phyloP scores from a whole-genome alignment of 768 basidiomycete species.

The Suillus sp. region DNA sequence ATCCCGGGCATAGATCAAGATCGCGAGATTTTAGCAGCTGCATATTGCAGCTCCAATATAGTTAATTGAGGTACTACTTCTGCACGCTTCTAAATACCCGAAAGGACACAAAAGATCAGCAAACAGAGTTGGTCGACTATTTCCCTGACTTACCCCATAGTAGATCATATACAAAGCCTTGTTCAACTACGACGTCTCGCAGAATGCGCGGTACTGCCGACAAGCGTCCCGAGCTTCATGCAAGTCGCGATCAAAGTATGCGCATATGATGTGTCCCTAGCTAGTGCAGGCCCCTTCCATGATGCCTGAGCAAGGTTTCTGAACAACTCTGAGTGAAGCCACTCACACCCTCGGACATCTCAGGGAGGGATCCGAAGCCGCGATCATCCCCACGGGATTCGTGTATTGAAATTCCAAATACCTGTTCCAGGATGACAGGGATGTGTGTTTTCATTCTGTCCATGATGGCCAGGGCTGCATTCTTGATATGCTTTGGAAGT shows the following conservation, averaged over 20 bases:
- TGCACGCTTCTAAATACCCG: conserved; percentile 97
- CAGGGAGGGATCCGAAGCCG: conserved; percentile 89
- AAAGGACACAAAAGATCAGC: not conserved
- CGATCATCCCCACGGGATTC: conserved; percentile 97
- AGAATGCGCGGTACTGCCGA: conserved; percentile 79
- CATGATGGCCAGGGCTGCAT: conserved; percentile 86
- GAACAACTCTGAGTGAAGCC: not conserved
- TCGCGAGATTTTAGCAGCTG: conserved; percentile 84
- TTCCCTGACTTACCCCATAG: conserved; percentile 67
- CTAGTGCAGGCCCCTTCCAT: conserved; percentile 84
- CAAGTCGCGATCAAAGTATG: conserved; percentile 94
- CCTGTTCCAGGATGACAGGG: conserved; percentile 83
- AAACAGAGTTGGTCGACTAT: conserved; percentile 8
- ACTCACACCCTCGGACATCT: conserved; percentile 82
- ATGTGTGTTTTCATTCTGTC: conserved; percentile 93
- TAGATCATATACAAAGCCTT: conserved; percentile 99
- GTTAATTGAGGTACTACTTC: conserved; percentile 89
- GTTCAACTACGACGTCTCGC: conserved; percentile 88
- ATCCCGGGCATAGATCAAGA: conserved; percentile 92
- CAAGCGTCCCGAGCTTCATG: conserved; percentile 92
- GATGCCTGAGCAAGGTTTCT: conserved; percentile 10
- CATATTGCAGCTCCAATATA: conserved; percentile 93
- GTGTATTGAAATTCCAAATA: conserved; percentile 90
- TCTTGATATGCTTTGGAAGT: conserved; percentile 84
- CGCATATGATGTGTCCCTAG: conserved; percentile 91